phyloP scores from a whole-genome alignment of 2,329 filamentous ascomycete species.

The Fusarium nodosum region DNA sequence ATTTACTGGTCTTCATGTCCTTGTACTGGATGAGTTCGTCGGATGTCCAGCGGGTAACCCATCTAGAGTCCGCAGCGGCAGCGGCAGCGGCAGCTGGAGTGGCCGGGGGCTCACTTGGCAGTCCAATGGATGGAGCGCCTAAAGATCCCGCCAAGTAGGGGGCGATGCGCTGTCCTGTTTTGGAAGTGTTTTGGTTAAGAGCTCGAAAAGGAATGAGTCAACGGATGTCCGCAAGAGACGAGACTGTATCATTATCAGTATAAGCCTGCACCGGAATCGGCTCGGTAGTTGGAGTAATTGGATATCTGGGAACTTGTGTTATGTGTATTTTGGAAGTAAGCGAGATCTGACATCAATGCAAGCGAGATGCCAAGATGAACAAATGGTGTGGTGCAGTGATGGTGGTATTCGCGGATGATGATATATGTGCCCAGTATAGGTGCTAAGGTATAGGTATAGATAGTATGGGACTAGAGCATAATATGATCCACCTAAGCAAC shows the following conservation, averaged over 20 bases:
- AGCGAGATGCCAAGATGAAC: constrained; percentile 32
- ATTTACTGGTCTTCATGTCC: constrained; percentile 87
- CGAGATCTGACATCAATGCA: constrained; percentile 15
- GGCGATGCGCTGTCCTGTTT: constrained; percentile 24
- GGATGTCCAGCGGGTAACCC: constrained; percentile 73
- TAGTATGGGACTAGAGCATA: constrained; percentile 22
- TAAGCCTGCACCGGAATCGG: constrained; percentile 11
- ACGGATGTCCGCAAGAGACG: constrained; percentile 22
- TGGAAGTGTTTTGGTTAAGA: constrained; percentile 31
- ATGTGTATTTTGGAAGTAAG: constrained; percentile 27
- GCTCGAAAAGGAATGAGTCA: constrained; percentile 22
- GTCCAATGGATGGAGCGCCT: constrained; percentile 48
- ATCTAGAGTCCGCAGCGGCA: constrained; percentile 64
- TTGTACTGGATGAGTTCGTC: constrained; percentile 85
- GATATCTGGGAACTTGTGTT: constrained; percentile 16
- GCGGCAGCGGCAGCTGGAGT: constrained; percentile 61
- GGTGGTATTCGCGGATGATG: constrained; percentile 5
- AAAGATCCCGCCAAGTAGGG: constrained; percentile 47
- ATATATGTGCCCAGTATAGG: constrained; percentile 4
- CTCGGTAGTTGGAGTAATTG: constrained; percentile 30
- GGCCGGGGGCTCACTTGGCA: constrained; percentile 54
- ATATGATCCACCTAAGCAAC: constrained; percentile 37
- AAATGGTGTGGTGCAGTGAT: constrained; percentile 10
- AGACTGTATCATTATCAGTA: constrained; percentile 36
- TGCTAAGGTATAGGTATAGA: not conserved